These are phyloP conservation scores for Talaromyces sp. DNA, from an alignment of 2,329 filamentous ascomycete genomes.

Conservation along the genomic window DNA sequence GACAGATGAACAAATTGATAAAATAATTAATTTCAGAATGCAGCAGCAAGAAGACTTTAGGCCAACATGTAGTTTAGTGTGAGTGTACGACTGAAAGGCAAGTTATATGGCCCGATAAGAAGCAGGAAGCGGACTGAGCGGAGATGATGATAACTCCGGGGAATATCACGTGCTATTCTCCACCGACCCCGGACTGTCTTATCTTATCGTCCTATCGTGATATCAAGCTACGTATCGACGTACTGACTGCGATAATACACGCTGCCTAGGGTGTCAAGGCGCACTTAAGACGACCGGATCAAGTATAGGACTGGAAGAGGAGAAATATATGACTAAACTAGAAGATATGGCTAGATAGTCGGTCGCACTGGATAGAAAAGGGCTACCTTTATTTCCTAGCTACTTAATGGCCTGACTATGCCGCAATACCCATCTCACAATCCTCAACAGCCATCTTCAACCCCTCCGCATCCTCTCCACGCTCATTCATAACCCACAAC, in stretches of 20 bases:
- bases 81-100: not conserved
- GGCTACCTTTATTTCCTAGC: not conserved
- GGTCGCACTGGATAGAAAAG: too few species aligned
- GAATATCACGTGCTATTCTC: not conserved
- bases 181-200: not conserved
- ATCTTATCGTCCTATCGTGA: not conserved
- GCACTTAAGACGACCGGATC: not conserved
- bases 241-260: not conserved
- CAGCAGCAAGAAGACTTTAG: not conserved
- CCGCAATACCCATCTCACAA: slow-evolving; percentile 16
- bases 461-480: slow-evolving; percentile 45
- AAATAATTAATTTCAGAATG: not conserved
- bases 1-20: not conserved
- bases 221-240: not conserved
- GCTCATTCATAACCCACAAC: slow-evolving; percentile 54
- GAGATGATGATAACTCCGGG: slow-evolving; percentile 7
- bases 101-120: not conserved
- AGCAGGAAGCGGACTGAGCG: not conserved
- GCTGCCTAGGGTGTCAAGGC: not conserved
- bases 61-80: not conserved
- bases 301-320: too few species aligned
- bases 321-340: not conserved
- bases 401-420: not conserved
- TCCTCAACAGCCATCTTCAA: slow-evolving; percentile 18
- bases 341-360: not conserved